Percentiles rank a stretch among this genome's conserved stretches.
phyloP scores from a whole-genome alignment of 208 protist genomes.

The Trypanosoma vivax region DNA sequence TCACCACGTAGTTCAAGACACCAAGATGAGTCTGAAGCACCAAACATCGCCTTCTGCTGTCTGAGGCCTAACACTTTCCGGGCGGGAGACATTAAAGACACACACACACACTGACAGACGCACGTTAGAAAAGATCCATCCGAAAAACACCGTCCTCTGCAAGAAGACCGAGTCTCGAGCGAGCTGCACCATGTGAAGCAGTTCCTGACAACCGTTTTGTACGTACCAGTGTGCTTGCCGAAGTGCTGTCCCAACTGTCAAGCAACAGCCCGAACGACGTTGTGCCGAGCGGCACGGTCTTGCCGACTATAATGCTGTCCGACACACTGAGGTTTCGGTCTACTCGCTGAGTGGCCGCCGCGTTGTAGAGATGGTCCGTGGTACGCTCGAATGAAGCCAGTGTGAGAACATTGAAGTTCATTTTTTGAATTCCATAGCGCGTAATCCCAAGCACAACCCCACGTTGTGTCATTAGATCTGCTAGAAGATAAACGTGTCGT shows the following conservation, averaged over 20 bases:
- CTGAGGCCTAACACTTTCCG: no score
- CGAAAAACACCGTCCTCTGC: slow-evolving; percentile 24
- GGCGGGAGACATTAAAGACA: not conserved
- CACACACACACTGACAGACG: not conserved
- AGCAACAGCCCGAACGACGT: slow-evolving; percentile 90
- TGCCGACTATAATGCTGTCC: slow-evolving; percentile 99
- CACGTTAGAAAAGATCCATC: slow-evolving; percentile 25
- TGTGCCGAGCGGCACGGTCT: slow-evolving; percentile 95
- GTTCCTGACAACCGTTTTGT: slow-evolving; percentile 1
- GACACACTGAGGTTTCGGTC: slow-evolving; percentile 88
- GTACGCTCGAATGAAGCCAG: slow-evolving; percentile 99
- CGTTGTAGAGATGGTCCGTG: slow-evolving; percentile 99
- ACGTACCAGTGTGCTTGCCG: not conserved
- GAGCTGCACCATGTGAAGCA: not conserved
- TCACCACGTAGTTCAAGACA: no score
- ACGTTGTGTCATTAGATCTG: slow-evolving; percentile 98
- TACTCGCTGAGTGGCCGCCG: slow-evolving; percentile 85
- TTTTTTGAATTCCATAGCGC: slow-evolving; percentile 98
- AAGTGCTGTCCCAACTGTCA: slow-evolving; percentile 16
- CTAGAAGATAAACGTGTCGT: slow-evolving; percentile 97
- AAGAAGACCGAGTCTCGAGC: slow-evolving; percentile 5
- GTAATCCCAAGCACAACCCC: slow-evolving; percentile 98
- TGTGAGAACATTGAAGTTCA: slow-evolving; percentile 98
- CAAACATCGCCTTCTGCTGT: no score
- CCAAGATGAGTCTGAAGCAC: no score